Evolutionary conservation across 2,329 filamentous ascomycete species (phyloP).

Genomic region (Trichothecium roseum): DNA sequence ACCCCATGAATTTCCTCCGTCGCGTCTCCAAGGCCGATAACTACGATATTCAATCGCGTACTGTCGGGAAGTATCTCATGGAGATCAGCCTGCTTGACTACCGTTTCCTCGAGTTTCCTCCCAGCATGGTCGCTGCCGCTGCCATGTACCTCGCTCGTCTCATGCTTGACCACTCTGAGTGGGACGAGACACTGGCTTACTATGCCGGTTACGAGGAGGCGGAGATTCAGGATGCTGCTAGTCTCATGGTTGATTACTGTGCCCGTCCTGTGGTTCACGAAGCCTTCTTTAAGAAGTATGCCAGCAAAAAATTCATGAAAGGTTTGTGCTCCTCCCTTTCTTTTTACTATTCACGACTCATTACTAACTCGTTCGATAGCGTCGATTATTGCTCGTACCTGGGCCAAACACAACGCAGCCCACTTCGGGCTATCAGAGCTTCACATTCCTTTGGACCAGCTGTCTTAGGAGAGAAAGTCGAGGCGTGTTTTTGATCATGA

Average conservation of each 20-base stretch:
- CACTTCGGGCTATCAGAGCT: constrained; percentile 44
- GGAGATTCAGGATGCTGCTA: constrained; percentile 84
- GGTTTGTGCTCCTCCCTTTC: constrained; percentile 45
- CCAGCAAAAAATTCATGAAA: constrained; percentile 98
- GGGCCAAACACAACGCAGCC: constrained; percentile 73
- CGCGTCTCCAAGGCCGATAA: constrained; percentile 98
- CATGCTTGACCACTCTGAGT: constrained; percentile 82
- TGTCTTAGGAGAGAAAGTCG: constrained; percentile 6
- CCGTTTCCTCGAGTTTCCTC: constrained; percentile 80
- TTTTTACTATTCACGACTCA: neutral
- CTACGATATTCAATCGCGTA: constrained; percentile 97
- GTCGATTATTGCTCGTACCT: constrained; percentile 82
- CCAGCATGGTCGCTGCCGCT: constrained; percentile 82
- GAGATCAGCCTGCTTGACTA: constrained; percentile 95
- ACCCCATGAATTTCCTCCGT: constrained; percentile 99
- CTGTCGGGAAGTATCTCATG: constrained; percentile 93
- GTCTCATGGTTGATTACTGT: constrained; percentile 94
- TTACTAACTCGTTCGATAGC: constrained; percentile 38
- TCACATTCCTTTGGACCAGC: constrained; percentile 38
- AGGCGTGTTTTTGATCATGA: constrained; percentile 15
- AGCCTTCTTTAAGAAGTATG: constrained; percentile 99
- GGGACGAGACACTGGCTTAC: constrained; percentile 80
- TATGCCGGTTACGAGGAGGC: constrained; percentile 91
- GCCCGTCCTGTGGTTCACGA: constrained; percentile 84
- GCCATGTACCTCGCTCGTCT: constrained; percentile 91